These are phyloP conservation scores for Cercospora berteroae DNA, from an alignment of 2,329 filamentous ascomycete genomes.

Conservation along the genomic window DNA sequence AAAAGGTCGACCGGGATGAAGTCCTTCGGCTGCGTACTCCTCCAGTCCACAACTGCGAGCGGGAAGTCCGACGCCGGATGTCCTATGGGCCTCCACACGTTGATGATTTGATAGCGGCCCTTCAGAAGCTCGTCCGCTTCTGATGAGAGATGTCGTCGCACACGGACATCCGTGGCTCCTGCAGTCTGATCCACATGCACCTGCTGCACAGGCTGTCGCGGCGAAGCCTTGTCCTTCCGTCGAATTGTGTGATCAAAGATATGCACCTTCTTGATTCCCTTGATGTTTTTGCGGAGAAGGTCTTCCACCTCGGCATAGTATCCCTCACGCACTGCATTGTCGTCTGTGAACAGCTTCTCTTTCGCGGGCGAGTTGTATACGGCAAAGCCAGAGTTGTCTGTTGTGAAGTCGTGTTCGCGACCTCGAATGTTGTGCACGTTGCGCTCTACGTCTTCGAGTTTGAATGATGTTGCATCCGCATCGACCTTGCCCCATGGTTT, in stretches of 20 bases:
- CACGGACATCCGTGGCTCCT: conserved; percentile 58
- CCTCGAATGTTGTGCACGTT: conserved; percentile 58
- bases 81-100: conserved; percentile 68
- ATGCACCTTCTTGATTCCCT: conserved; percentile 59
- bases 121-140: conserved; percentile 59
- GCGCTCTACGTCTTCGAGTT: conserved; percentile 46
- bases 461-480: conserved; percentile 56
- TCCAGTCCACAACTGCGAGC: conserved; percentile 66
- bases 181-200: conserved; percentile 73
- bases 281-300: conserved; percentile 55
- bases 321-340: conserved; percentile 51
- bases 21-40: conserved; percentile 56
- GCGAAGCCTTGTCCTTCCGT: conserved; percentile 52
- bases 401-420: conserved; percentile 51
- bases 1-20: conserved; percentile 62
- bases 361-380: conserved; percentile 53
- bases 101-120: conserved; percentile 65
- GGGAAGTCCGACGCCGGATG: conserved; percentile 65
- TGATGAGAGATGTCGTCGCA: conserved; percentile 58
- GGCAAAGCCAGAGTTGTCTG: conserved; percentile 59
- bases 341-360: conserved; percentile 57
- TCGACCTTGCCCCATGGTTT: conserved; percentile 68
- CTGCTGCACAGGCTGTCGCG: conserved; percentile 65
- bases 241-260: conserved; percentile 74
- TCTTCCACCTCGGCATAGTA: conserved; percentile 65